A percentile compares a stretch with the other conserved stretches of the same genome.
These are phyloP conservation scores for Aureobasidium sp. DNA, from an alignment of 2,329 filamentous ascomycete genomes.

Conservation along the genomic window DNA sequence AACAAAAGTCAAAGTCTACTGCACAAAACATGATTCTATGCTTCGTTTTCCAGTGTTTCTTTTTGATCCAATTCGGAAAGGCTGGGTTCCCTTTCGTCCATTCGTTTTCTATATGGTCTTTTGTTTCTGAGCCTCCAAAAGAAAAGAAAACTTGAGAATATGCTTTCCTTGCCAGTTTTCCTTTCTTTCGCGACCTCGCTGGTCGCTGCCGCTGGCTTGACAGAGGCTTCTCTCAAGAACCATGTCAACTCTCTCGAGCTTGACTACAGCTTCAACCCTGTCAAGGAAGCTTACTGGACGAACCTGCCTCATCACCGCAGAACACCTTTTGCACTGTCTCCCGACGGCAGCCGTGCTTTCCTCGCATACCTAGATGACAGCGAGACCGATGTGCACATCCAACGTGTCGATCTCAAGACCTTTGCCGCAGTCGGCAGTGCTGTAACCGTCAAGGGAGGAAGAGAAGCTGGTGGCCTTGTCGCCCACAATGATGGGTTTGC, in stretches of 20 bases:
- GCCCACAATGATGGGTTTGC: conserved; percentile 57
- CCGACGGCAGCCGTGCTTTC: conserved; percentile 51
- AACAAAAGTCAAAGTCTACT: neutral
- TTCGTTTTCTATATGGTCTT: neutral
- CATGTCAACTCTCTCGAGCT: conserved; percentile 39
- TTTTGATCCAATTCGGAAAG: neutral
- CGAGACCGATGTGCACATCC: conserved; percentile 48
- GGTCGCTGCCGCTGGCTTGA: conserved; percentile 28
- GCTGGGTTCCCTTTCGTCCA: neutral
- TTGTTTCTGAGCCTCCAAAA: neutral
- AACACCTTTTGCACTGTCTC: conserved; percentile 54
- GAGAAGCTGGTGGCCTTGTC: conserved; percentile 53
- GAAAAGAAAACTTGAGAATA: neutral
- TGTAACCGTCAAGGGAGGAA: conserved; percentile 45
- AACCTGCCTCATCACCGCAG: conserved; percentile 52
- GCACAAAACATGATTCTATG: too few relatives aligned
- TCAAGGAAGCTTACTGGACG: conserved; percentile 55
- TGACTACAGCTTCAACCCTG: conserved; percentile 45
- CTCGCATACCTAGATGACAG: conserved; percentile 52
- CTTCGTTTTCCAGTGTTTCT: neutral
- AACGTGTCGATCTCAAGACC: conserved; percentile 46
- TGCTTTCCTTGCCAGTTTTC: conserved; percentile 15
- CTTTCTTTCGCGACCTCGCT: conserved; percentile 22
- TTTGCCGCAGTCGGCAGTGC: conserved; percentile 46
- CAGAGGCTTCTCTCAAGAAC: conserved; percentile 35